These are phyloP conservation scores for Flaveria robusta DNA, from an alignment of 129 eudicot genomes.

Conservation along the genomic window DNA sequence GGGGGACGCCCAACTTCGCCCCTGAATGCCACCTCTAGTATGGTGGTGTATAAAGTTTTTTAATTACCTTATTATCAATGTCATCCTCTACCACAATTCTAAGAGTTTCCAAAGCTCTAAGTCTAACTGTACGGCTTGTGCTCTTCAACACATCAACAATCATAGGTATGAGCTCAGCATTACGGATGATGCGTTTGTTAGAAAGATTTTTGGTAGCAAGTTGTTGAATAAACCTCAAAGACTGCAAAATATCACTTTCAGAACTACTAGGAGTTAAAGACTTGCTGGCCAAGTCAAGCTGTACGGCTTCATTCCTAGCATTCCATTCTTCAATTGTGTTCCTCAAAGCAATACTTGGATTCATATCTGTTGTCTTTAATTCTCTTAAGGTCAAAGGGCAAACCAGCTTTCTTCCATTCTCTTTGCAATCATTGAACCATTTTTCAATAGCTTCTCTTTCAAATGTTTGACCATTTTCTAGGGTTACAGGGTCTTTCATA, in stretches of 20 bases:
- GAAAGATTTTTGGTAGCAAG: slow-evolving; percentile 55
- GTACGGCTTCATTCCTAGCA: slow-evolving; percentile 89
- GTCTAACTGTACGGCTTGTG: slow-evolving; percentile 64
- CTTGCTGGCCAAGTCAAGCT: slow-evolving; percentile 76
- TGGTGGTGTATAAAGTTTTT: slow-evolving; percentile 19
- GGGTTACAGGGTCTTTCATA: slow-evolving; percentile 83
- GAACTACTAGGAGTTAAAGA: slow-evolving; percentile 52
- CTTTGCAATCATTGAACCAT: slow-evolving; percentile 78
- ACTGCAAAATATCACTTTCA: slow-evolving; percentile 61
- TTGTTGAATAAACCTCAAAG: slow-evolving; percentile 66
- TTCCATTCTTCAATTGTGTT: slow-evolving; percentile 90
- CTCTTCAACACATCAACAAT: slow-evolving; percentile 70
- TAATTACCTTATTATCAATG: slow-evolving; percentile 69
- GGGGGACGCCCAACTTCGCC: too few relatives aligned
- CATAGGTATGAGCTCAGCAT: slow-evolving; percentile 69
- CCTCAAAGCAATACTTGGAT: slow-evolving; percentile 78
- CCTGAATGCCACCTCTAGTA: slow-evolving; percentile 14
- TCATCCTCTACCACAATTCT: slow-evolving; percentile 74
- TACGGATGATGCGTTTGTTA: slow-evolving; percentile 61
- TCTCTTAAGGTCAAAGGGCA: slow-evolving; percentile 75
- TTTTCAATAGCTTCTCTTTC: slow-evolving; percentile 91
- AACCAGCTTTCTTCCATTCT: slow-evolving; percentile 61
- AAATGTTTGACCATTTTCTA: slow-evolving; percentile 81
- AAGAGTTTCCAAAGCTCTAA: slow-evolving; percentile 77
- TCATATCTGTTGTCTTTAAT: slow-evolving; percentile 61